Conservation (phyloP, 495 filamentous ascomycete genomes). For the Neurospora intermedia region DNA sequence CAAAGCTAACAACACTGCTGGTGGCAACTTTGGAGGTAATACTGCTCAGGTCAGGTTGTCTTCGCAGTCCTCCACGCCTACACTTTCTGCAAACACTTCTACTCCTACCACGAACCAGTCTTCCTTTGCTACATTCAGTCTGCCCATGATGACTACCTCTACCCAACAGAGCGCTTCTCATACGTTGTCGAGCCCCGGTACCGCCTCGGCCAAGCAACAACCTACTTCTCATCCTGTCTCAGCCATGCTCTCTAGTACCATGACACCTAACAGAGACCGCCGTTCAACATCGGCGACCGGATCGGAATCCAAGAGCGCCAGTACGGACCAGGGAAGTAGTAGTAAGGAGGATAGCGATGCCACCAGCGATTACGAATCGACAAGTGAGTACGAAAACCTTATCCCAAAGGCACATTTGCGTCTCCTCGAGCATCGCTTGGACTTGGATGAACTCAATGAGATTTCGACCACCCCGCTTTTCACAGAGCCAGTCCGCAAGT, state of each 20-base stretch:
- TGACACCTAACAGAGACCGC: not conserved
- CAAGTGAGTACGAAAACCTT: not conserved
- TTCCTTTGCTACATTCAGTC: not conserved
- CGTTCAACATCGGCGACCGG: not conserved
- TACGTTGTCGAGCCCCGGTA: not conserved
- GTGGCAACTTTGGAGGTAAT: not conserved
- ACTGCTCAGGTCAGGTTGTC: not conserved
- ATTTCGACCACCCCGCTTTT: slow-evolving; percentile 28
- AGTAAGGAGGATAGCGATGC: not conserved
- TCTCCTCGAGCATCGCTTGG: slow-evolving; percentile 10
- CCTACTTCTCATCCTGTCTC: not conserved
- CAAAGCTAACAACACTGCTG: not conserved
- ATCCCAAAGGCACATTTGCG: slow-evolving; percentile 4
- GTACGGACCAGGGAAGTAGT: not conserved
- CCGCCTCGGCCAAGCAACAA: not conserved
- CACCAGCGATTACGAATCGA: not conserved
- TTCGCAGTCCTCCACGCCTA: not conserved
- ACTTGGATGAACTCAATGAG: slow-evolving; percentile 22
- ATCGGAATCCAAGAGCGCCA: not conserved
- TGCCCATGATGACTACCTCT: not conserved
- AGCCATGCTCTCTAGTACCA: not conserved
- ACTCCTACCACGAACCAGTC: not conserved
- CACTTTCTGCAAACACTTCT: not conserved
- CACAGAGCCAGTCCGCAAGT: slow-evolving; percentile 24
- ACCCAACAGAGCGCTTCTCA: not conserved